Percentiles rank a stretch among this genome's conserved stretches.
Conservation (phyloP, 495 filamentous ascomycete species). For the Trichocladium uniseriatum region DNA sequence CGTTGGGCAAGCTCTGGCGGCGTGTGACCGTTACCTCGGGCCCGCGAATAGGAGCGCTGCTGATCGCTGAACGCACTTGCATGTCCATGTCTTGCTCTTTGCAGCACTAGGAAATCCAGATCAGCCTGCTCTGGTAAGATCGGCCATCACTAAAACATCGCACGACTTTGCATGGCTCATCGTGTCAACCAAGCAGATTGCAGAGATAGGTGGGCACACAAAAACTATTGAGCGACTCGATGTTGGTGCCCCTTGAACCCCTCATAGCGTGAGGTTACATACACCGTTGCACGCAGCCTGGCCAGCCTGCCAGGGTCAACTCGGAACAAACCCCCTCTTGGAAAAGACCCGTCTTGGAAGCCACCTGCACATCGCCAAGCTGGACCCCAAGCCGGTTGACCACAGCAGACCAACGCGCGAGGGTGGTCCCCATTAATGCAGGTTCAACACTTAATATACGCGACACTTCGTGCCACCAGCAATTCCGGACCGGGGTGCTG, state of each 20-base stretch:
- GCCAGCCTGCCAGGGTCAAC: conserved; percentile 8
- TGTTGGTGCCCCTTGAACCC: background rate
- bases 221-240: background rate
- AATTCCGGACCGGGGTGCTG: conserved; percentile 5
- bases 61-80: background rate
- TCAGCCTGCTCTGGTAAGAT: conserved; percentile 3
- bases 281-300: conserved; percentile 3
- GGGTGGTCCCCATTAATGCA: conserved; percentile 28
- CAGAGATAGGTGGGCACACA: too few relatives aligned
- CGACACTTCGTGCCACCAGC: background rate
- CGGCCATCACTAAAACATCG: background rate
- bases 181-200: too few relatives aligned
- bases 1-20: too few relatives aligned
- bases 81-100: conserved; percentile 13
- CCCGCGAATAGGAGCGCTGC: too few relatives aligned
- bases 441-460: conserved; percentile 13
- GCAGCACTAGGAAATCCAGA: conserved; percentile 1
- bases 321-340: conserved; percentile 15
- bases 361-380: conserved; percentile 14
- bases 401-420: background rate
- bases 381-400: too few relatives aligned
- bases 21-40: too few relatives aligned
- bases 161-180: background rate
- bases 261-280: too few relatives aligned
- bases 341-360: conserved; percentile 13